These are phyloP conservation scores for Paraglomus occultum DNA, from an alignment of 192 early-diverging fungal genomes.

Conservation along the genomic window DNA sequence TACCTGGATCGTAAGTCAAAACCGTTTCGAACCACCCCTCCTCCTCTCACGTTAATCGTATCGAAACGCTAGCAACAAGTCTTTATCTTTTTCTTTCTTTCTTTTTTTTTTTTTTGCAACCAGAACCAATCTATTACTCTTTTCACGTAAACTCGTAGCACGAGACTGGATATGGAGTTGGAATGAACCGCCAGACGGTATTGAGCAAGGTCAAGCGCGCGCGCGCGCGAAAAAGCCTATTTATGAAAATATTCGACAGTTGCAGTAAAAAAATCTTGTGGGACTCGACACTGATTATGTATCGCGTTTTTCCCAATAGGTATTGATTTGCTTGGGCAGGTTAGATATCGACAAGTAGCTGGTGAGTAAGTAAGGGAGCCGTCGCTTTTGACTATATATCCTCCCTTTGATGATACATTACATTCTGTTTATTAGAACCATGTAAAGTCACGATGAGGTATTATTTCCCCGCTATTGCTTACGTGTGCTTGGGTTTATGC, in stretches of 20 bases:
- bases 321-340: slow-evolving; percentile 8
- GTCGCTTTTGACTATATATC: not conserved
- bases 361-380: not conserved
- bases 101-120: not conserved
- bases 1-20: slow-evolving; percentile 58
- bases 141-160: slow-evolving; percentile 13
- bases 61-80: not conserved
- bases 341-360: slow-evolving; percentile 26
- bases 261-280: no score
- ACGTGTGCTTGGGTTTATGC: not conserved
- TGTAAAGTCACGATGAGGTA: slow-evolving; percentile 20
- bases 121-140: slow-evolving; percentile 16
- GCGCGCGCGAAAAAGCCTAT: not conserved
- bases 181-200: slow-evolving; percentile 1
- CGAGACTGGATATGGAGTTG: slow-evolving; percentile 26
- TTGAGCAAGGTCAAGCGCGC: not conserved
- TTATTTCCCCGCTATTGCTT: no score
- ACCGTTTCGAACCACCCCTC: not conserved
- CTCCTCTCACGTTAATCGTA: not conserved
- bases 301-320: not conserved
- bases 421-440: not conserved
- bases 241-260: no score
- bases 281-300: not conserved
- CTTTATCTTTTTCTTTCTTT: slow-evolving; percentile 20
- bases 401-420: not conserved